Evolutionary conservation across 805 yeast species (phyloP).

Genomic region (Yueomyces sinensis): DNA sequence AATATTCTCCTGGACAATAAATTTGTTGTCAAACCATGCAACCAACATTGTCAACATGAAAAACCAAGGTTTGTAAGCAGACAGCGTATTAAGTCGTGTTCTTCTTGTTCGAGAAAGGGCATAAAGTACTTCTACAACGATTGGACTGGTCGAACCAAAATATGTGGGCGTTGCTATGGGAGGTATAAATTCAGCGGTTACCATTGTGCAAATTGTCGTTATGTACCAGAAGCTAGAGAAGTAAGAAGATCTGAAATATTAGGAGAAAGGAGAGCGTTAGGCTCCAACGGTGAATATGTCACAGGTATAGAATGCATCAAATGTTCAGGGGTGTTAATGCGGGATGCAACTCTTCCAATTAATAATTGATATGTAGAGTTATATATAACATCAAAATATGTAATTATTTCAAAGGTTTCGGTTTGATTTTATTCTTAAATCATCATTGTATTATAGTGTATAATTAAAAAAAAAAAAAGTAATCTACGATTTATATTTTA

Average conservation of each 20-base stretch:
- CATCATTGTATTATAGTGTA: too few species aligned
- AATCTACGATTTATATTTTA: too few species aligned
- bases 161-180: constrained; percentile 17
- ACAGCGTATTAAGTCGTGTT: constrained; percentile 11
- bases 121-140: constrained; percentile 14
- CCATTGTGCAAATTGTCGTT: constrained; percentile 13
- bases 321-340: constrained; percentile 5
- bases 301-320: constrained; percentile 9
- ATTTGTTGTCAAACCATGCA: constrained; percentile 9
- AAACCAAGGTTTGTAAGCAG: constrained; percentile 8
- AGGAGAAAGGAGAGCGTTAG: constrained; percentile 6
- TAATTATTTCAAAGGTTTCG: too few species aligned
- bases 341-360: neutral
- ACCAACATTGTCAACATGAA: constrained; percentile 9
- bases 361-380: neutral
- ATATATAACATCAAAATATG: too few species aligned
- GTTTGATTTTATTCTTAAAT: too few species aligned
- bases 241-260: constrained; percentile 8
- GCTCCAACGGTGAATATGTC: constrained; percentile 8
- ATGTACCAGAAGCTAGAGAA: constrained; percentile 16
- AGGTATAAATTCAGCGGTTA: constrained; percentile 15
- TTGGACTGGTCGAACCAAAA: constrained; percentile 14
- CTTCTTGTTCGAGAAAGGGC: constrained; percentile 15
- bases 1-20: constrained; percentile 13
- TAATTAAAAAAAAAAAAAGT: too few species aligned